Conservation (phyloP, 331 rosid species). For the Pyrus hybrid region DNA sequence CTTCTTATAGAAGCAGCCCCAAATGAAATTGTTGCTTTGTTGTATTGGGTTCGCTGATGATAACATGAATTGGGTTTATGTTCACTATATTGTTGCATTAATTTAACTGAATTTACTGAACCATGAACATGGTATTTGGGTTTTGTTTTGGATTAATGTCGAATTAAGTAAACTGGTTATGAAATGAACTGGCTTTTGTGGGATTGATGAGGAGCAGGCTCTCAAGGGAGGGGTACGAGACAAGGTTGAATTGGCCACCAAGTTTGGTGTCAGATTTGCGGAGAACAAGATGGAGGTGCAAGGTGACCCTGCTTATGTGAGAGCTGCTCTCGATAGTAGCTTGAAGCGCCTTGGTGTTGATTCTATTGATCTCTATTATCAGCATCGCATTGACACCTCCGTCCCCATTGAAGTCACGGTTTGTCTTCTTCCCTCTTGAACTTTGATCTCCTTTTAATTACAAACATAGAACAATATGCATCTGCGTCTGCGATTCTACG, state of each 20-base stretch:
- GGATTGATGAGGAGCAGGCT: conserved; percentile 26
- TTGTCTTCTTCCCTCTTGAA: background rate
- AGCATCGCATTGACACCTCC: conserved; percentile 53
- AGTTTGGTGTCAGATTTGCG: conserved; percentile 10
- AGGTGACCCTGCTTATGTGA: conserved; percentile 56
- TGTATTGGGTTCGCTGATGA: too few relatives aligned
- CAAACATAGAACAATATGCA: background rate
- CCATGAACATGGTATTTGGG: background rate
- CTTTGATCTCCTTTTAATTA: background rate
- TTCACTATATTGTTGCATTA: too few relatives aligned
- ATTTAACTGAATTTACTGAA: background rate
- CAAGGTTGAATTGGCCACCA: conserved; percentile 55
- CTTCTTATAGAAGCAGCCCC: too few relatives aligned
- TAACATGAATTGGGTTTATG: too few relatives aligned
- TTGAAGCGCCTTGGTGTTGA: conserved; percentile 43
- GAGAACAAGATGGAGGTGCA: conserved; percentile 18
- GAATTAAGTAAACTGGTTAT: background rate
- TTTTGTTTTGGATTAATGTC: background rate
- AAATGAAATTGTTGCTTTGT: too few relatives aligned
- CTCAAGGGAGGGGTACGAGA: conserved; percentile 45
- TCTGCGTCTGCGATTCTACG: background rate
- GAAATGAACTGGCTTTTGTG: background rate
- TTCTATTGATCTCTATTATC: conserved; percentile 62
- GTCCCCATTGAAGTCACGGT: conserved; percentile 76
- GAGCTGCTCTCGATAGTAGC: conserved; percentile 60